phyloP scores from a whole-genome alignment of 2,329 filamentous ascomycete species.

The Aspergillus floridensis region DNA sequence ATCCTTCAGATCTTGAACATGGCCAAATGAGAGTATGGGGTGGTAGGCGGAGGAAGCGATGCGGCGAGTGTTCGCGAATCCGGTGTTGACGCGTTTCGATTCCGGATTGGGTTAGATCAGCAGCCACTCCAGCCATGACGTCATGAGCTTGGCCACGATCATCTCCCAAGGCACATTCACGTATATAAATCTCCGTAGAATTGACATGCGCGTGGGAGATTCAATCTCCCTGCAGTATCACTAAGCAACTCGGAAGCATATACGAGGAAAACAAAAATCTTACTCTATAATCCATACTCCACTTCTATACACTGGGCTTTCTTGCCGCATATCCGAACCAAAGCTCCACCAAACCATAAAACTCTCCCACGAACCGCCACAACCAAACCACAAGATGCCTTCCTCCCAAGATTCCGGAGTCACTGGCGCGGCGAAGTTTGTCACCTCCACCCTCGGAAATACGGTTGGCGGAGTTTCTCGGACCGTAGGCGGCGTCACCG shows the following conservation, averaged over 20 bases:
- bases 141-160: not conserved
- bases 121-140: not conserved
- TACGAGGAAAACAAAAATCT: no score
- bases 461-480: constrained; percentile 54
- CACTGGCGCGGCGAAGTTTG: constrained; percentile 54
- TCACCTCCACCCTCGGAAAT: constrained; percentile 57
- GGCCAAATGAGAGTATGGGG: not conserved
- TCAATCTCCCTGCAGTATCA: not conserved
- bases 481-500: constrained; percentile 54
- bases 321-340: not conserved
- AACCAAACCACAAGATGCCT: not conserved
- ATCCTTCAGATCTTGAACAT: not conserved
- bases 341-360: not conserved
- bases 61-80: not conserved
- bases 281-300: no score
- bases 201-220: not conserved
- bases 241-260: no score
- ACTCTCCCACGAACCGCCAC: not conserved
- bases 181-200: not conserved
- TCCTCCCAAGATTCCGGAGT: constrained; percentile 40
- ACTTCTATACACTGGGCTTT: not conserved
- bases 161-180: no score
- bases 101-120: not conserved
- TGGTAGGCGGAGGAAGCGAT: not conserved
- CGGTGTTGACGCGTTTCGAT: not conserved